Base-by-base conservation (phyloP, 208 protist species). In the Angomonas ambiguus region DNA sequence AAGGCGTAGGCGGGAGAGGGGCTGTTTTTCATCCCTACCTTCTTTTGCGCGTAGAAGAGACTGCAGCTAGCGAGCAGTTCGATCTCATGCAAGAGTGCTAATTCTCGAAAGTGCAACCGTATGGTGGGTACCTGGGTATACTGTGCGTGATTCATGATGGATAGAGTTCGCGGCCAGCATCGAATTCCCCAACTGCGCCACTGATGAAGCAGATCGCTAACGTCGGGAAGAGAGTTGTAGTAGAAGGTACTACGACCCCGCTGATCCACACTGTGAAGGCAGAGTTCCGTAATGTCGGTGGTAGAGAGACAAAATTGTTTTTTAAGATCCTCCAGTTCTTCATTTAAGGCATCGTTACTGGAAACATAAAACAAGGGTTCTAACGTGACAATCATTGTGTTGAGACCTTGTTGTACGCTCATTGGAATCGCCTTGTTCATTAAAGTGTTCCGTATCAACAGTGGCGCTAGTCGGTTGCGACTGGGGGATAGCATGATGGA, bases 401-500 rank as follows among this genome's bases (percentile, higher is more conserved):
- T 95, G 45, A 99, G 67, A n/a, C 98, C 97, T 13, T 79, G 72
- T 49, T 83, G 66, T 41, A 99, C 98, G 57, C 95, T 94, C 28
- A 79, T 70, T 20, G 85, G 77, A 41, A 99, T 91, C 18, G 97
- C 96, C 34, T 64, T 65, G 11, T 75, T 67, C 92, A 65, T 69
- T 5, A 82, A 91, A 2, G 32, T 31, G n/a, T 62, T 16, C 76
- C 42, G 35, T 28, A 32, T 45, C 30, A 65, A 24, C 35, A 11
- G 51, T 0, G 66, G 61, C 18, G 51, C 25, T 42, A 51, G 61
- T 5, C 18, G 51, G 76, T 99, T 99, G 76, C 85, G 90, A 11
- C 98, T 82, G 11, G 98, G 98, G 38, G 97, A 98, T 41, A 99
- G 69, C 5, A 98, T 75, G 10, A 99, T 72, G 51, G 96, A 94